Evolutionary conservation across 1,284 basidiomycete species (phyloP).

Genomic region (Stygiomarasmius scandens): DNA sequence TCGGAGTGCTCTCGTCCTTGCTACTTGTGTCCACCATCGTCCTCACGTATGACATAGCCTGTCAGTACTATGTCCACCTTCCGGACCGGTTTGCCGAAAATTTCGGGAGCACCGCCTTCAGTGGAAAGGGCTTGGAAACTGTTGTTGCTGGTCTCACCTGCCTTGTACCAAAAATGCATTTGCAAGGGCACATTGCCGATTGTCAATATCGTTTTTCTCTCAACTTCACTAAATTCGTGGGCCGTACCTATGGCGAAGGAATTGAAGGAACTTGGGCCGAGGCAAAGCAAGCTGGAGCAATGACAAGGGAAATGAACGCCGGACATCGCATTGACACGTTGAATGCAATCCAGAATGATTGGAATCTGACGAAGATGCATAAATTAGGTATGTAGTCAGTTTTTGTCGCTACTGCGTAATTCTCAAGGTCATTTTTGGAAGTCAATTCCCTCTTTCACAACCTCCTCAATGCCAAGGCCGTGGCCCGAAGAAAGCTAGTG

Average conservation of each 20-base stretch:
- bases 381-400: not conserved
- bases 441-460: too few relatives aligned
- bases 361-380: not conserved
- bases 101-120: not conserved
- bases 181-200: constrained; percentile 1
- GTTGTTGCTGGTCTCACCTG: not conserved
- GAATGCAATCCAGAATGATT: not conserved
- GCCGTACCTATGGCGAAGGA: constrained; percentile 3
- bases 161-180: constrained; percentile 5
- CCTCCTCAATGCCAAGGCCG: too few relatives aligned
- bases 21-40: not conserved
- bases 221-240: not conserved
- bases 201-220: constrained; percentile 4
- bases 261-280: constrained; percentile 7
- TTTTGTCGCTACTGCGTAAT: too few relatives aligned
- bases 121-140: not conserved
- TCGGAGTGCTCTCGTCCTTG: not conserved
- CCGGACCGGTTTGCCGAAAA: not conserved
- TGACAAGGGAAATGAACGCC: not conserved
- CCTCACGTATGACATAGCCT: constrained; percentile 5
- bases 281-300: constrained; percentile 4
- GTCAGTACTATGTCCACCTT: constrained; percentile 3
- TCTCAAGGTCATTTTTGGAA: too few relatives aligned
- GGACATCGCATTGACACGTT: not conserved
- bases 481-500: too few relatives aligned